phyloP scores from a whole-genome alignment of 2,329 filamentous ascomycete species.

The Colletotrichum sp. region DNA sequence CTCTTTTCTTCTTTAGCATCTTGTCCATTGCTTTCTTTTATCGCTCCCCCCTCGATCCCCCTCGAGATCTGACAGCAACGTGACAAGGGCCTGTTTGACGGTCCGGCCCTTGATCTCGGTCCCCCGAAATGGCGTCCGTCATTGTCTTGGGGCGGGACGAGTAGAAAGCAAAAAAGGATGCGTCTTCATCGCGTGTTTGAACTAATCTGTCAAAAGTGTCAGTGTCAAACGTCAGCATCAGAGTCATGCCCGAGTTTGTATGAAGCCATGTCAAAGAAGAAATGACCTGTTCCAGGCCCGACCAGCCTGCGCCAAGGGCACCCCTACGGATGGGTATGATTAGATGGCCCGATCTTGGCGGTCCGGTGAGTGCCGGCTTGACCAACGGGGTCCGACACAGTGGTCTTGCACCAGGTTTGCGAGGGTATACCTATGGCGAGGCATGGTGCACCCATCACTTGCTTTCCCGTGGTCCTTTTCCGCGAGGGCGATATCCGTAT shows the following conservation, averaged over 20 bases:
- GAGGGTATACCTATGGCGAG: neutral
- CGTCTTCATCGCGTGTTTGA: neutral
- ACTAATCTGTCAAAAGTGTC: neutral
- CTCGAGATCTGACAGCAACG: slow-evolving; percentile 1
- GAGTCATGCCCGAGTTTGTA: neutral
- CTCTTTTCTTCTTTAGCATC: neutral
- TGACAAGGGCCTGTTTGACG: neutral
- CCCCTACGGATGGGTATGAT: slow-evolving; percentile 7
- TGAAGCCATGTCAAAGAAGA: slow-evolving; percentile 1
- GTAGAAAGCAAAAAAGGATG: neutral
- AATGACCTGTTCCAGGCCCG: neutral
- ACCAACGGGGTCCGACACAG: slow-evolving; percentile 9
- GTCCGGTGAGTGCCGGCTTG: slow-evolving; percentile 13
- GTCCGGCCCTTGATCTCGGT: slow-evolving; percentile 8
- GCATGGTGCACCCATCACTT: neutral
- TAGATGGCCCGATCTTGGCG: slow-evolving; percentile 14
- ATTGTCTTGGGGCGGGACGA: neutral
- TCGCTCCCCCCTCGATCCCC: neutral
- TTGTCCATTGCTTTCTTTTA: neutral
- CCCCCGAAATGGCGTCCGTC: neutral
- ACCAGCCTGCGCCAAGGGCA: slow-evolving; percentile 7
- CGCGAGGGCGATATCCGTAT: slow-evolving; percentile 1
- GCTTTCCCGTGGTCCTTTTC: slow-evolving; percentile 1
- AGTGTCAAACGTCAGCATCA: neutral
- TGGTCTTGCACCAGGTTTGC: slow-evolving; percentile 5